Evolutionary conservation across 768 basidiomycete genomes (phyloP).

Genomic region (Termitomyces sp.): DNA sequence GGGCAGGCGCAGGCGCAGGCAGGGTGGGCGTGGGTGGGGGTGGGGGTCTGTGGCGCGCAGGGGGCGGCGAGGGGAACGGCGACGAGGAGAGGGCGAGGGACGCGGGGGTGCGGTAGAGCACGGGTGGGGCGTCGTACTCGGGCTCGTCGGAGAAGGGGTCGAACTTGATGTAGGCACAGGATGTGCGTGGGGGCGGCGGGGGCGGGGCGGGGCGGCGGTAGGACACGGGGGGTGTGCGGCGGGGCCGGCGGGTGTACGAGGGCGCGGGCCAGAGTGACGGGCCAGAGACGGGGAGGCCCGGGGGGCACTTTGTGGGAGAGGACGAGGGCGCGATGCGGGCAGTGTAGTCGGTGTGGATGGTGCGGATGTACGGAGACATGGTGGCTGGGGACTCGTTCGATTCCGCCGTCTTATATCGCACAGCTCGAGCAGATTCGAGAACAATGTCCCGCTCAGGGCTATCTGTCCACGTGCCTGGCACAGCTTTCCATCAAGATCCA

Average conservation of each 20-base stretch:
- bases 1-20: background rate
- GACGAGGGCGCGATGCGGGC: slow-evolving; percentile 5
- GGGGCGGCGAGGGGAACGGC: too few relatives aligned
- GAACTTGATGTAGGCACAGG: slow-evolving; percentile 12
- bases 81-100: background rate
- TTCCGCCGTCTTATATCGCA: background rate
- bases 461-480: background rate
- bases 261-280: slow-evolving; percentile 1
- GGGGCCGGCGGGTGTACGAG: slow-evolving; percentile 8
- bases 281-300: slow-evolving; percentile 1
- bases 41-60: slow-evolving; percentile 4
- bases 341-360: slow-evolving; percentile 34
- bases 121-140: background rate
- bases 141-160: slow-evolving; percentile 18
- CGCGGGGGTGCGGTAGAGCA: background rate
- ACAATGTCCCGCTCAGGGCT: background rate
- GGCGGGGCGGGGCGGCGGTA: slow-evolving; percentile 5
- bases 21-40: background rate
- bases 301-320: too few relatives aligned
- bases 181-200: slow-evolving; percentile 5
- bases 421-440: background rate
- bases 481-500: background rate
- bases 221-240: background rate
- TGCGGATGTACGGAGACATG: slow-evolving; percentile 33
- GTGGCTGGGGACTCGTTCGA: background rate